These are phyloP conservation scores for Trametes versicolor DNA, from an alignment of 1,284 basidiomycete species.

Conservation along the genomic window DNA sequence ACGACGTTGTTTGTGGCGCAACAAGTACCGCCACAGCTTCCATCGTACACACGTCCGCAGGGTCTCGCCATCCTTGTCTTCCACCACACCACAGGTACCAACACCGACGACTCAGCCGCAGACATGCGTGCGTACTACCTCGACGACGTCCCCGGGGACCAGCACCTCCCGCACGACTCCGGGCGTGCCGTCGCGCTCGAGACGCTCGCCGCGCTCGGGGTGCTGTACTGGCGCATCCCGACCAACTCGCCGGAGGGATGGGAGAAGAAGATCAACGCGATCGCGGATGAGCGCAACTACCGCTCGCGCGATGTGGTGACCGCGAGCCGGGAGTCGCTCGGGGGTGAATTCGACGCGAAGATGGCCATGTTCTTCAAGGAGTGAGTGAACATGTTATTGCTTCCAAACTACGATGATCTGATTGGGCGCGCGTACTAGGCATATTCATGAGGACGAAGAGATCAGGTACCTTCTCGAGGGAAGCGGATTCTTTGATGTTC, in stretches of 20 bases:
- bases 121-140: conserved; percentile 85
- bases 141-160: conserved; percentile 81
- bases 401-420: background rate
- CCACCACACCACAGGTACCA: background rate
- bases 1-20: too few relatives aligned
- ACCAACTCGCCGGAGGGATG: conserved; percentile 58
- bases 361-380: conserved; percentile 85
- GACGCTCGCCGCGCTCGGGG: conserved; percentile 63
- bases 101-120: background rate
- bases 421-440: conserved; percentile 53
- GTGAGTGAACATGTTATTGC: conserved; percentile 52
- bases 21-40: too few relatives aligned
- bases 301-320: conserved; percentile 83
- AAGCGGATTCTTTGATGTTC: conserved; percentile 87
- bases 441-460: conserved; percentile 93
- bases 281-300: conserved; percentile 76
- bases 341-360: conserved; percentile 82
- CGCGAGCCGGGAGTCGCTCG: conserved; percentile 78
- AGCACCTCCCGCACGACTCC: conserved; percentile 81
- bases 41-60: too few relatives aligned
- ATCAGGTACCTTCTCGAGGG: conserved; percentile 87
- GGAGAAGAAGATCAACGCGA: conserved; percentile 60
- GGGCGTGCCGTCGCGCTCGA: conserved; percentile 59
- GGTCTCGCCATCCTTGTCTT: background rate
- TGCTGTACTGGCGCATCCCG: conserved; percentile 71